Base-by-base conservation (phyloP, 2,329 filamentous ascomycete genomes). In the Colletotrichum acutatum region DNA sequence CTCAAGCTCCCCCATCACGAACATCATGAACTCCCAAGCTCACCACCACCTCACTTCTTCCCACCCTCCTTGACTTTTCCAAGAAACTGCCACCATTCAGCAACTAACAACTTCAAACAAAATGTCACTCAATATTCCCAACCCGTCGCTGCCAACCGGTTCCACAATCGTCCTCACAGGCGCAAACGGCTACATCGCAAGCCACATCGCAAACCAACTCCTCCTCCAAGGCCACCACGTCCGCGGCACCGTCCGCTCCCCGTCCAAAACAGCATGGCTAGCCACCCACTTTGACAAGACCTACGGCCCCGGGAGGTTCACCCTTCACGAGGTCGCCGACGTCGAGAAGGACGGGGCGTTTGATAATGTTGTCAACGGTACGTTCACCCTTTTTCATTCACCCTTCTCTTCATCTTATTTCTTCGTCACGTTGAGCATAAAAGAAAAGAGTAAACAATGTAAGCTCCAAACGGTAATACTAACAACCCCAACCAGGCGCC, bases 141-240 rank as follows among this genome's bases (percentile, higher is more conserved):
- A 28, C 22, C 24, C 56, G 5, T n/a, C 49, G 12, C 57, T 71
- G 9, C 30, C 67, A 4, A 16, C 19, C 7, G 22, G 22, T 24
- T 61, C 42, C 49, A 70, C 49, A 1, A 75, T 85, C 30, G 78
- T 82, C n/a, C 82, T 85, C 32, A 85, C 83, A 1, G 84, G 84
- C 42, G 81, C 80, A 69, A 86, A 85, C 73, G 83, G 83, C 74
- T 84, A 84, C 71, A 82, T 85, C 34, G 84, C 81, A 14, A 80
- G 81, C 57, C 83, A 84, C 75, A 82, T 81, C 65, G 77, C 80
- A 58, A 80, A 82, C 5, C 76, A 78, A 0, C 77, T 84, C 19
- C 79, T 86, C 2, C 19, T 75, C 5, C 71, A 78, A 2, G 83
- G 83, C 8, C 84, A 83, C 72, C 75, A 67, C 11, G 83, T 85